phyloP scores from a whole-genome alignment of 306 rosid species.

The Quercus agrifolia region DNA sequence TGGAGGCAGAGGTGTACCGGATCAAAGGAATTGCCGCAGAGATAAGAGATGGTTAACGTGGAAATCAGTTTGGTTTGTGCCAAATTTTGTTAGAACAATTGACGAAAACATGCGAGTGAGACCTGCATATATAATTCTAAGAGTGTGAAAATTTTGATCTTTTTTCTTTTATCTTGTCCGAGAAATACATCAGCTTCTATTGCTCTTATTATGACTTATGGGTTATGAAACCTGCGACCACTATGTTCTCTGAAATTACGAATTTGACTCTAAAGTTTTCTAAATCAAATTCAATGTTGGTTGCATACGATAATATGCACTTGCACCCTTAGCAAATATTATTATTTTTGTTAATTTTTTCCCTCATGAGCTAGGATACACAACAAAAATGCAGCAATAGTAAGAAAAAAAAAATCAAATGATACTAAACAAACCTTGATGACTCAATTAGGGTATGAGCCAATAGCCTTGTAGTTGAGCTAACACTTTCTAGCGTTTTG shows the following conservation, averaged over 20 bases:
- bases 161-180: background rate
- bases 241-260: conserved; percentile 2
- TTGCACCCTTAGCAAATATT: background rate
- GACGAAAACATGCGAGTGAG: background rate
- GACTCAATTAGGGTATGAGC: too few species aligned
- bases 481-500: too few species aligned
- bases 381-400: too few species aligned
- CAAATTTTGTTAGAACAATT: conserved; percentile 18
- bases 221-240: background rate
- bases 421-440: too few species aligned
- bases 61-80: conserved; percentile 20
- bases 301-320: background rate
- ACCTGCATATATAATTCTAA: background rate
- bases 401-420: too few species aligned
- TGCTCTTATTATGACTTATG: background rate
- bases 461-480: too few species aligned
- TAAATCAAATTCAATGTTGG: background rate
- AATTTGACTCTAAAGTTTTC: conserved; percentile 1
- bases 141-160: conserved; percentile 4
- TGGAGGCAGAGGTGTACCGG: conserved; percentile 32
- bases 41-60: conserved; percentile 21
- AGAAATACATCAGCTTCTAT: background rate
- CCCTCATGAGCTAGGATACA: too few species aligned
- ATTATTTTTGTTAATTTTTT: background rate
- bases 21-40: conserved; percentile 28